Evolutionary conservation across 2,329 filamentous ascomycete species (phyloP), one percentile per base, ranked within the genome.

Genomic region (Ascosphaera apis): DNA sequence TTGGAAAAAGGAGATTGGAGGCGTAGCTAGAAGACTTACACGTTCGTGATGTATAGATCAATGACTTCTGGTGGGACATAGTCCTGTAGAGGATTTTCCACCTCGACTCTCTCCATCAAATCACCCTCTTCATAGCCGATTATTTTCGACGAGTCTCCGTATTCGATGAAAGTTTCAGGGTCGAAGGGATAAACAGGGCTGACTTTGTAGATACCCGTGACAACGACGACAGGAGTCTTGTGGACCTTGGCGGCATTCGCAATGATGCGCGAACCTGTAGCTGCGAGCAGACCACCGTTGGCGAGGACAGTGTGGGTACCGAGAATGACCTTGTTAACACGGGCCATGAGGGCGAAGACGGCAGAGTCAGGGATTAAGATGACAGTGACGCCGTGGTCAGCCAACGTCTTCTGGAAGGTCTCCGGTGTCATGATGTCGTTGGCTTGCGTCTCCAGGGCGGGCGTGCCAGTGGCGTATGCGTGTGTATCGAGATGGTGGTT

Each of bases 251-350:
- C 88, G 5, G 84, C 83, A 41, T 76, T 74, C 3, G 84, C 82
- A 43, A 95, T 78, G 30, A 79, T 72, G 15, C 72, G 72, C 7
- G 80, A 78, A n/a, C 88, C 88, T 3, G 78, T 73, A 30, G 83
- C 76, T 13, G 82, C 78, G 18, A 95, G 67, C 17, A 92, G 69
- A 4, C 79, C 79, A 36, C 88, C 88, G 47, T 91, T 88, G 35
- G 81, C 80, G 33, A 91, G 72, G 18, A 98, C 80, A 3, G 79
- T 76, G 48, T 84, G 77, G 4, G 86, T 86, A 9, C 79, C 76
- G 4, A 98, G 64, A 34, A 98, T 79, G 41, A 98, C 86, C 60
- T 93, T 93, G 63, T 86, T 91, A 46, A 93, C 81, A 40, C 78
- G 73, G 6, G 84, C 79, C 80, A 98, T 95, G 48, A 95, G 79